Evolutionary conservation across 2,329 filamentous ascomycete genomes (phyloP).

Genomic region (Penicillium janthinellum): DNA sequence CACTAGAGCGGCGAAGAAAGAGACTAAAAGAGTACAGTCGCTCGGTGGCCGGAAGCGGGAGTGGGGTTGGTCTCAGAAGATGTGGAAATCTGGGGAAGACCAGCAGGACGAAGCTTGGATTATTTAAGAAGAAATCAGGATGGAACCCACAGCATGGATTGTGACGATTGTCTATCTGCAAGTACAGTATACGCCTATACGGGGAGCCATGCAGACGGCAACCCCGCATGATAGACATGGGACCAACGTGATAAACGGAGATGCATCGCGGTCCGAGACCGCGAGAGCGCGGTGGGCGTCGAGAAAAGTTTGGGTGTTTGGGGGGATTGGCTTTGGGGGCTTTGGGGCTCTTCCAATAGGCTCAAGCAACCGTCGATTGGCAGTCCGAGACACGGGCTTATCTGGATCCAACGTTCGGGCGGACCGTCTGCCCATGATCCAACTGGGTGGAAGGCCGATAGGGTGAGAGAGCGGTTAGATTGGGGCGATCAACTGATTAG

Average conservation of each 20-base stretch:
- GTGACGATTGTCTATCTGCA: background rate
- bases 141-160: background rate
- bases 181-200: background rate
- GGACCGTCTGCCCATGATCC: background rate
- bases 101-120: conserved; percentile 2
- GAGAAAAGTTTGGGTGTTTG: background rate
- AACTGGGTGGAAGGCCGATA: too few relatives aligned
- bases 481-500: too few relatives aligned
- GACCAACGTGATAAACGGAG: background rate
- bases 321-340: background rate
- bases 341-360: conserved; percentile 2
- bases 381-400: conserved; percentile 14
- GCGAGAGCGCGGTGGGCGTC: conserved; percentile 15
- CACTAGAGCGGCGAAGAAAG: background rate
- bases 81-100: background rate
- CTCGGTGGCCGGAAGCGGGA: background rate
- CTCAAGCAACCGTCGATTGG: background rate
- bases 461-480: too few relatives aligned
- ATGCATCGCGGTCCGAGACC: conserved; percentile 28
- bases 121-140: background rate
- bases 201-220: background rate
- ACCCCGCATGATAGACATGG: conserved; percentile 21
- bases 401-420: conserved; percentile 4
- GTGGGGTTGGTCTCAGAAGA: background rate
- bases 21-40: background rate